A percentile compares a stretch with the other conserved stretches of the same genome.
Conservation (phyloP, 805 yeast genomes). For the Danielia oregonensis region DNA sequence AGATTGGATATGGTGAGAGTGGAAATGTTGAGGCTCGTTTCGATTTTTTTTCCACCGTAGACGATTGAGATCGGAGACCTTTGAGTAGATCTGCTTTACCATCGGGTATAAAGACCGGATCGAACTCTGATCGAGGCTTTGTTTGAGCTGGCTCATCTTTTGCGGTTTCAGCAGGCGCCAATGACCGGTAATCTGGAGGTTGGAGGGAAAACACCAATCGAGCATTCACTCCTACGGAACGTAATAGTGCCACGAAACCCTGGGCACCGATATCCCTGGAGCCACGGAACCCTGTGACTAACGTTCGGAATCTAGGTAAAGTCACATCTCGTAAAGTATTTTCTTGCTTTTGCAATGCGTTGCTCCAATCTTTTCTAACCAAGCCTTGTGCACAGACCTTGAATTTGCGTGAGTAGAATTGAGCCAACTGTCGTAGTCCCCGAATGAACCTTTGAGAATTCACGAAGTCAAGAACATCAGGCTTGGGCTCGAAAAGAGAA, state of each 20-base stretch:
- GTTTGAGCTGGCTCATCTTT: background rate
- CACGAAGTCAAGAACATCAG: slow-evolving; percentile 26
- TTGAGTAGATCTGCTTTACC: slow-evolving; percentile 11
- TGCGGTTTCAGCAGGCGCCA: slow-evolving; percentile 10
- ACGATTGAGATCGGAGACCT: slow-evolving; percentile 1
- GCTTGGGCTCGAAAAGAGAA: slow-evolving; percentile 37
- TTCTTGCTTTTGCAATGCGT: slow-evolving; percentile 20
- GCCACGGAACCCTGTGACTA: slow-evolving; percentile 52
- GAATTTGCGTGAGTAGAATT: slow-evolving; percentile 55
- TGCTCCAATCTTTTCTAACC: slow-evolving; percentile 34
- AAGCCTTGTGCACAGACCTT: slow-evolving; percentile 42
- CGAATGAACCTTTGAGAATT: slow-evolving; percentile 70
- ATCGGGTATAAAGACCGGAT: slow-evolving; percentile 17
- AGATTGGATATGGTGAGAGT: slow-evolving; percentile 55
- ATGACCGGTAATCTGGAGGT: slow-evolving; percentile 65
- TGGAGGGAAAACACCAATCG: slow-evolving; percentile 81
- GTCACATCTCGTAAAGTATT: slow-evolving; percentile 25
- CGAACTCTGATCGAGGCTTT: slow-evolving; percentile 13
- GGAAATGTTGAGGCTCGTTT: background rate
- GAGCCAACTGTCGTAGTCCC: slow-evolving; percentile 66
- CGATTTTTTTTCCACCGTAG: background rate
- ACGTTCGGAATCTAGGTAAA: slow-evolving; percentile 39
- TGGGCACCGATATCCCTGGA: slow-evolving; percentile 79
- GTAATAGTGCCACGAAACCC: slow-evolving; percentile 74
- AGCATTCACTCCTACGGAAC: slow-evolving; percentile 69